These are phyloP conservation scores for Planoprotostelium fungivorum DNA, from an alignment of 78 protist species.

Conservation along the genomic window DNA sequence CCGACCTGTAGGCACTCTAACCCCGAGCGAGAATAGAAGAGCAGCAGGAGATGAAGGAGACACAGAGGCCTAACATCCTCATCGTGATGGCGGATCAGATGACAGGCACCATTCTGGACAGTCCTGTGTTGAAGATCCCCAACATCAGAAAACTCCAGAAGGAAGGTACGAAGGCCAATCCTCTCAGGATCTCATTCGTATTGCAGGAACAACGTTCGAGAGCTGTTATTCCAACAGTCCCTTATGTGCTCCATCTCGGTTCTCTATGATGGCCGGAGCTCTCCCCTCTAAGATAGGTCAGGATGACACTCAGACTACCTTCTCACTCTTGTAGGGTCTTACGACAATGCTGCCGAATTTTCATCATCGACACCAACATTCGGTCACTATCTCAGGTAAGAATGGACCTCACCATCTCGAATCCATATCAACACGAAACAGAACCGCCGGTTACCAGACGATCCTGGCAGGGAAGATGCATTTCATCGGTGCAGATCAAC, in stretches of 20 bases:
- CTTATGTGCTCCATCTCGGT: not conserved
- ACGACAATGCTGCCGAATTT: not conserved
- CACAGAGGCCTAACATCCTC: not conserved
- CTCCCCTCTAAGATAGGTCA: constrained; percentile 1
- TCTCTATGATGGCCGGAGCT: not conserved
- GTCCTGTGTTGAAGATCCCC: not conserved
- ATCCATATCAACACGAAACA: not conserved
- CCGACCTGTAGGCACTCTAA: no score
- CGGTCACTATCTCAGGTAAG: constrained; percentile 1
- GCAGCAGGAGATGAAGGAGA: no score
- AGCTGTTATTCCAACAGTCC: not conserved
- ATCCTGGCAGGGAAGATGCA: constrained; percentile 4
- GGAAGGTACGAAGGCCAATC: not conserved
- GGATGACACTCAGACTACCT: not conserved
- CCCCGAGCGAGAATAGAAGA: no score
- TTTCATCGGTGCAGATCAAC: constrained; percentile 3
- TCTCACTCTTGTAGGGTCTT: not conserved
- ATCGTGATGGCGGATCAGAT: not conserved
- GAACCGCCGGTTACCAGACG: not conserved
- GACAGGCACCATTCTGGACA: not conserved
- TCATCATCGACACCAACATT: not conserved
- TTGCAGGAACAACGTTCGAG: not conserved
- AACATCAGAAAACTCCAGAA: not conserved
- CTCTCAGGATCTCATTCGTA: not conserved
- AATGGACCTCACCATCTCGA: no score